A percentile compares a stretch with the other conserved stretches of the same genome.
These are phyloP conservation scores for Medicago ruthenica DNA, from an alignment of 306 rosid genomes.

Conservation along the genomic window DNA sequence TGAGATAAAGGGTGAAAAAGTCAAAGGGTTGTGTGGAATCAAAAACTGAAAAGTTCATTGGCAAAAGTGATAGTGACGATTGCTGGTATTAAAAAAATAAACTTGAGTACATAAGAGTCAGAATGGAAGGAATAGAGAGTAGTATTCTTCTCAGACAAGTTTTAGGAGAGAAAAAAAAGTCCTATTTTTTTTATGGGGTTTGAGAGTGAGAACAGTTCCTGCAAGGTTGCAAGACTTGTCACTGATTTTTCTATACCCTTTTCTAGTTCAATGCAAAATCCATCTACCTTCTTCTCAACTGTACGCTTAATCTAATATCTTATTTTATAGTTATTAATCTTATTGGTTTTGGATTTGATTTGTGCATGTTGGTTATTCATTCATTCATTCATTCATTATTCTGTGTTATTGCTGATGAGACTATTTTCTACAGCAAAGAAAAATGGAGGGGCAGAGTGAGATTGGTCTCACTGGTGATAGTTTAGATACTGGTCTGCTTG, in stretches of 20 bases:
- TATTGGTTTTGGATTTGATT: conserved; percentile 23
- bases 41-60: conserved; percentile 39
- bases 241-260: conserved; percentile 49
- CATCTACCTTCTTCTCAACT: conserved; percentile 46
- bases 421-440: conserved; percentile 60
- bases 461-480: conserved; percentile 69
- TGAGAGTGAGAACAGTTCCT: conserved; percentile 26
- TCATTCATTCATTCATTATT: not conserved
- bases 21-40: conserved; percentile 12
- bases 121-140: conserved; percentile 27
- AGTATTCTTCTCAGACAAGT: conserved; percentile 29
- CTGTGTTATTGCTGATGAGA: conserved; percentile 31
- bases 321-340: not conserved
- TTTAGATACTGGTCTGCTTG: conserved; percentile 65
- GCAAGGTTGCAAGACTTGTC: conserved; percentile 47
- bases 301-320: conserved; percentile 52
- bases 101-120: conserved; percentile 35
- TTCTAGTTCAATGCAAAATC: conserved; percentile 47
- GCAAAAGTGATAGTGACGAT: conserved; percentile 52
- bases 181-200: not conserved
- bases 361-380: conserved; percentile 22
- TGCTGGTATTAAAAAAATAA: conserved; percentile 3
- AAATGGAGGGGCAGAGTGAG: conserved; percentile 78
- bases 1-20: conserved; percentile 58
- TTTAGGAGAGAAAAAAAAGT: conserved; percentile 28